phyloP scores from a whole-genome alignment of 495 filamentous ascomycete genomes.

The Hypoxylon subgilvum region DNA sequence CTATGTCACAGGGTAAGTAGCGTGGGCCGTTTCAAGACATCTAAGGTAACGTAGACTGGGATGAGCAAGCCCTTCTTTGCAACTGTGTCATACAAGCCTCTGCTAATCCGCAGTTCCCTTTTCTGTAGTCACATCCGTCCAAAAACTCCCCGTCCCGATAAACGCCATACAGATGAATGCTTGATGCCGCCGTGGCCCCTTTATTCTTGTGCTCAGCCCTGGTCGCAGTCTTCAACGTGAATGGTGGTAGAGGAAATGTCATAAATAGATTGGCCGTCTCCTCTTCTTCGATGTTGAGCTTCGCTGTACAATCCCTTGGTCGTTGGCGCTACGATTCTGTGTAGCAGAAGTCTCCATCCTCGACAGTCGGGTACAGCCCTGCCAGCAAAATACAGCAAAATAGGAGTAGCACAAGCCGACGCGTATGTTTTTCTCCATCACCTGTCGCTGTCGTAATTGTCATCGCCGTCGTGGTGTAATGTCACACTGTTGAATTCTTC shows the following conservation, averaged over 20 bases:
- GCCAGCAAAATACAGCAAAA: no score
- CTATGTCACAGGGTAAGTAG: slow-evolving; percentile 24
- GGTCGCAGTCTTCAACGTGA: slow-evolving; percentile 31
- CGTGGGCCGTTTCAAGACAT: slow-evolving; percentile 25
- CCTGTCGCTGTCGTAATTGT: slow-evolving; percentile 46
- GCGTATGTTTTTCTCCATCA: slow-evolving; percentile 10
- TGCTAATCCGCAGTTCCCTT: slow-evolving; percentile 26
- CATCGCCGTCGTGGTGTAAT: slow-evolving; percentile 93
- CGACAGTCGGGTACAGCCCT: not conserved
- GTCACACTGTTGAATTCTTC: slow-evolving; percentile 99
- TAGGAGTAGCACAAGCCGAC: not conserved
- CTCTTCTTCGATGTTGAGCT: slow-evolving; percentile 11
- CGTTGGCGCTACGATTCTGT: slow-evolving; percentile 1
- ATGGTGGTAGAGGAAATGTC: slow-evolving; percentile 20
- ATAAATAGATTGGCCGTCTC: slow-evolving; percentile 19
- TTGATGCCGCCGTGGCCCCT: slow-evolving; percentile 26
- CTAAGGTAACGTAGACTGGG: slow-evolving; percentile 23
- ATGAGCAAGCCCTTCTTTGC: slow-evolving; percentile 21
- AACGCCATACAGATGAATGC: slow-evolving; percentile 40
- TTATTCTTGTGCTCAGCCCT: slow-evolving; percentile 21
- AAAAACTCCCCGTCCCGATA: slow-evolving; percentile 26
- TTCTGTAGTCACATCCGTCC: slow-evolving; percentile 21
- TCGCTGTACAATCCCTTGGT: slow-evolving; percentile 26
- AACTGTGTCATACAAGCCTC: slow-evolving; percentile 25
- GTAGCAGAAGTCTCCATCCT: not conserved